These are phyloP conservation scores for Licmophora abbreviata DNA, from an alignment of 108 stramenopile species.

Conservation along the genomic window DNA sequence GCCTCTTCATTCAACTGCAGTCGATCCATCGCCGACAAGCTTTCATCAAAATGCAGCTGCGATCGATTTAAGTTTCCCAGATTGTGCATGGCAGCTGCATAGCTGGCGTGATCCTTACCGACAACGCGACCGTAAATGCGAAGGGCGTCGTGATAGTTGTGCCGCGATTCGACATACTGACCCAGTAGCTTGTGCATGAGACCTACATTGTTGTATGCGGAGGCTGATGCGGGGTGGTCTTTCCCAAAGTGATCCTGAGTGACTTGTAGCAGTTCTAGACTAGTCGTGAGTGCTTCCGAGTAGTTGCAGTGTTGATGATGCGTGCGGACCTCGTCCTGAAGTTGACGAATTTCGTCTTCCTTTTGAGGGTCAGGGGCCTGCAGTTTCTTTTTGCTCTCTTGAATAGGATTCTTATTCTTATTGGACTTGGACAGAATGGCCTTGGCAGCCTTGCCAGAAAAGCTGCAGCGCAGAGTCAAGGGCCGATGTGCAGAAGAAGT, in stretches of 20 bases:
- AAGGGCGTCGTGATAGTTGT: constrained; percentile 47
- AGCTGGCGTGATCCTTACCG: constrained; percentile 74
- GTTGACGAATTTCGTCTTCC: constrained; percentile 50
- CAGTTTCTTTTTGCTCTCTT: too few relatives aligned
- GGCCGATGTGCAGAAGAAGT: too few relatives aligned
- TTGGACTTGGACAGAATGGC: too few relatives aligned
- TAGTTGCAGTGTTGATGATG: constrained; percentile 60
- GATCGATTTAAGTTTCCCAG: constrained; percentile 66
- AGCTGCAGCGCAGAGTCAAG: too few relatives aligned
- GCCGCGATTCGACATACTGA: constrained; percentile 46
- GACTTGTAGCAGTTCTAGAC: constrained; percentile 29
- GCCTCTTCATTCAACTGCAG: constrained; percentile 63
- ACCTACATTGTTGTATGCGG: constrained; percentile 74
- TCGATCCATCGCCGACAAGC: constrained; percentile 57
- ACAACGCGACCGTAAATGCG: constrained; percentile 58
- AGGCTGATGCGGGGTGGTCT: constrained; percentile 76
- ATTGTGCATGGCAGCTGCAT: constrained; percentile 75
- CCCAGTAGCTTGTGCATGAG: constrained; percentile 72
- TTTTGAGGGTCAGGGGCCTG: constrained; percentile 38
- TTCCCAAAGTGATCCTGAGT: constrained; percentile 50
- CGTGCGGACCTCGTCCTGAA: constrained; percentile 44
- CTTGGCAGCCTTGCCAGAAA: too few relatives aligned
- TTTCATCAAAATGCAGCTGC: constrained; percentile 54
- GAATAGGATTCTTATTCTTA: too few relatives aligned
- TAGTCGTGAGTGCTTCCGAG: constrained; percentile 32